Evolutionary conservation across 129 eudicot genomes (phyloP).

Genomic region (Tanacetum coccineum): DNA sequence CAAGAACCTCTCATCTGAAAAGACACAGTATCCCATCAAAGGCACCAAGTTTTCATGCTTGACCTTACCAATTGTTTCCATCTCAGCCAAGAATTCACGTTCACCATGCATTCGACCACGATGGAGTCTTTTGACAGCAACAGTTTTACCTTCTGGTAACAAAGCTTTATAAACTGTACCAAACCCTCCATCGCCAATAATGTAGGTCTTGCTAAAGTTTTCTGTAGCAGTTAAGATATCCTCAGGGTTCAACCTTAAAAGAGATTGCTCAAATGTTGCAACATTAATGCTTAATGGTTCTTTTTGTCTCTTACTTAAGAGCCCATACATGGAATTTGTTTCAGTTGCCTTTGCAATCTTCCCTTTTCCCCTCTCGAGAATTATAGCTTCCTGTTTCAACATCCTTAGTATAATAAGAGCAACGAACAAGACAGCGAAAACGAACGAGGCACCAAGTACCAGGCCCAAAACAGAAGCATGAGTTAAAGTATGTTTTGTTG

Average conservation of each 20-base stretch:
- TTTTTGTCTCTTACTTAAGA: conserved; percentile 51
- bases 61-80: conserved; percentile 94
- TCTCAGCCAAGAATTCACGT: conserved; percentile 87
- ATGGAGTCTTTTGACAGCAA: conserved; percentile 87
- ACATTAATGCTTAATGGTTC: conserved; percentile 85
- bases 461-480: conserved; percentile 57
- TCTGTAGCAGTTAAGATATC: conserved; percentile 86
- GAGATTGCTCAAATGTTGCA: conserved; percentile 83
- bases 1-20: conserved; percentile 71
- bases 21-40: conserved; percentile 74
- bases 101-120: conserved; percentile 77
- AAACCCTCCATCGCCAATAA: conserved; percentile 94
- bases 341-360: conserved; percentile 35
- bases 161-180: conserved; percentile 88
- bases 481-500: conserved; percentile 24
- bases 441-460: conserved; percentile 32
- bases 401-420: conserved; percentile 38
- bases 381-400: conserved; percentile 31
- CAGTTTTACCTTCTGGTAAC: conserved; percentile 54
- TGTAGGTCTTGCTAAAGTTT: conserved; percentile 80
- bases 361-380: conserved; percentile 35
- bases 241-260: conserved; percentile 53
- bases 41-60: conserved; percentile 77
- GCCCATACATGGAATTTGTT: conserved; percentile 46
- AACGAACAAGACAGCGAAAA: conserved; percentile 42